These are phyloP conservation scores for Hypoxylon lienhwacheense DNA, from an alignment of 495 filamentous ascomycete genomes.

Conservation along the genomic window DNA sequence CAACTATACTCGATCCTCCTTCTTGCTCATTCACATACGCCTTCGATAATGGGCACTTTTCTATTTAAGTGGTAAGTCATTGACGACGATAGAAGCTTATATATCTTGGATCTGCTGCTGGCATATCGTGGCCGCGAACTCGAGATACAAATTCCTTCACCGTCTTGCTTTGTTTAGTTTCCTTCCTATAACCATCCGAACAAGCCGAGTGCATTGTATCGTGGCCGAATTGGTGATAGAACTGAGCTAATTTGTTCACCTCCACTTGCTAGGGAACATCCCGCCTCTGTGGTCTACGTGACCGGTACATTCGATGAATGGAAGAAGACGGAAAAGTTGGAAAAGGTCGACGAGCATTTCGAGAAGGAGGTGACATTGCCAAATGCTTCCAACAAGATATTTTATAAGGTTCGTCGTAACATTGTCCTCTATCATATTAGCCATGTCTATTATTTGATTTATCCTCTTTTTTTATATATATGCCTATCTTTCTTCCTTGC, in stretches of 20 bases:
- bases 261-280: constrained; percentile 61
- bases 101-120: neutral
- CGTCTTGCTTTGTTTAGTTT: constrained; percentile 1
- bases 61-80: constrained; percentile 58
- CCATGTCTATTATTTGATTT: constrained; percentile 12
- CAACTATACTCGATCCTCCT: too few relatives aligned
- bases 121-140: constrained; percentile 10
- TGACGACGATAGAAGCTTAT: constrained; percentile 3
- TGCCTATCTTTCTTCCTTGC: constrained; percentile 1
- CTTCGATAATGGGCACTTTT: constrained; percentile 53
- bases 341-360: constrained; percentile 69
- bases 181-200: neutral
- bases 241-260: constrained; percentile 20
- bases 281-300: constrained; percentile 84
- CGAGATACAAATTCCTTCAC: constrained; percentile 7
- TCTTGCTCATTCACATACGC: neutral
- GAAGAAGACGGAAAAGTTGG: constrained; percentile 78
- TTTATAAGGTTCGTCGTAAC: constrained; percentile 72
- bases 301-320: constrained; percentile 96
- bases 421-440: constrained; percentile 15
- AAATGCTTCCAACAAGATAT: constrained; percentile 63
- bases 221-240: constrained; percentile 7
- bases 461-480: neutral
- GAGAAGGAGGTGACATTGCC: constrained; percentile 77
- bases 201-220: constrained; percentile 6